A percentile compares a stretch with the other conserved stretches of the same genome.
These are phyloP conservation scores for Harringtonia aguacate DNA, from an alignment of 2,329 filamentous ascomycete species.

Conservation along the genomic window DNA sequence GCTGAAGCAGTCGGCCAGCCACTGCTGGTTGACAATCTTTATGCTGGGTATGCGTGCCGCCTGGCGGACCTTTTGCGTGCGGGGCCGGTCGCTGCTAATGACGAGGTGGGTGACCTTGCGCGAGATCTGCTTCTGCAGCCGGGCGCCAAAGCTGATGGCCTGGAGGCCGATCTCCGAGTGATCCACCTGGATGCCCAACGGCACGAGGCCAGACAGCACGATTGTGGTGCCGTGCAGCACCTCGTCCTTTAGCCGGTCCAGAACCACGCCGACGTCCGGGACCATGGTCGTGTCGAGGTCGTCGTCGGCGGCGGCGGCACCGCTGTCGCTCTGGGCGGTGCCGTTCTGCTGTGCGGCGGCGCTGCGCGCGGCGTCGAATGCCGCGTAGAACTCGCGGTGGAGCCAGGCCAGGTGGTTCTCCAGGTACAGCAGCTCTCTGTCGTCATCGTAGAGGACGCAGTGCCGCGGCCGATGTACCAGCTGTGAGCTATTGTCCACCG, in stretches of 20 bases:
- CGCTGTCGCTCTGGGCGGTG: neutral
- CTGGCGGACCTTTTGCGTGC: slow-evolving; percentile 84
- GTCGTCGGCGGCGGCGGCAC: slow-evolving; percentile 22
- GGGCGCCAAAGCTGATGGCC: slow-evolving; percentile 75
- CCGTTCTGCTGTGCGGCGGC: slow-evolving; percentile 23
- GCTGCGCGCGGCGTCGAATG: slow-evolving; percentile 54
- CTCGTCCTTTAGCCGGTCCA: slow-evolving; percentile 67
- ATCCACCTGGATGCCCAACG: slow-evolving; percentile 67
- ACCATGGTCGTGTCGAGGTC: slow-evolving; percentile 24
- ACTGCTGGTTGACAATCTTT: slow-evolving; percentile 85
- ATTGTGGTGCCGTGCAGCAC: slow-evolving; percentile 68
- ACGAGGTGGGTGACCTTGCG: slow-evolving; percentile 64
- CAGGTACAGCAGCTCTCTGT: slow-evolving; percentile 68
- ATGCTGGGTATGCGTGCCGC: slow-evolving; percentile 70
- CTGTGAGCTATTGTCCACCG: slow-evolving; percentile 11
- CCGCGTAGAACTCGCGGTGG: slow-evolving; percentile 71
- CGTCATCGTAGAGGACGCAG: slow-evolving; percentile 76
- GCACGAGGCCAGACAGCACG: slow-evolving; percentile 85
- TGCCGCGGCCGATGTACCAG: slow-evolving; percentile 39
- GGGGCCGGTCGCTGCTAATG: slow-evolving; percentile 56
- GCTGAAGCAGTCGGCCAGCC: slow-evolving; percentile 76
- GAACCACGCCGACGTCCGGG: slow-evolving; percentile 77
- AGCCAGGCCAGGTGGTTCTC: slow-evolving; percentile 65
- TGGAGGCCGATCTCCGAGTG: slow-evolving; percentile 81
- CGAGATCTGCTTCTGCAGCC: slow-evolving; percentile 44